Conservation (phyloP, 176 grass and related monocot species). For the Dendrocalamus sinicus region DNA sequence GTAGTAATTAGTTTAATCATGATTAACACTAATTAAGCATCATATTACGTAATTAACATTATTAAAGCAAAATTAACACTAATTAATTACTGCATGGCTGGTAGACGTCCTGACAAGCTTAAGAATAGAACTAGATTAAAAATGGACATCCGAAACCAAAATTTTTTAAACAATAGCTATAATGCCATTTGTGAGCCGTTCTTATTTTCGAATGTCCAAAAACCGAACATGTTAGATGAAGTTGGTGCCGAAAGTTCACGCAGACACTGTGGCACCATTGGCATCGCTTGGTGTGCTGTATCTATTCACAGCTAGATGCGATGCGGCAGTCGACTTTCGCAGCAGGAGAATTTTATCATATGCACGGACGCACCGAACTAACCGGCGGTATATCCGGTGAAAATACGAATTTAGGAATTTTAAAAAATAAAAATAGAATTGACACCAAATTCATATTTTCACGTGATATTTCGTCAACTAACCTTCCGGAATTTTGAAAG, state of each 20-base stretch:
- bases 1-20: too few species aligned
- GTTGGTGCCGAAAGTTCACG: constrained; percentile 53
- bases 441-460: too few species aligned
- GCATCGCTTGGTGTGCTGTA: background rate
- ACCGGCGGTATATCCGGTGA: background rate
- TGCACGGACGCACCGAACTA: background rate
- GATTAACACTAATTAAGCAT: too few species aligned
- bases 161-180: too few species aligned
- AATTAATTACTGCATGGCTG: too few species aligned
- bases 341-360: background rate
- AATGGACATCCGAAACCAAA: too few species aligned
- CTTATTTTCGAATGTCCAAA: constrained; percentile 32
- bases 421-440: background rate
- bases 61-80: too few species aligned
- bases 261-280: constrained; percentile 46
- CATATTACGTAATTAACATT: too few species aligned
- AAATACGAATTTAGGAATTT: background rate
- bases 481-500: background rate
- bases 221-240: constrained; percentile 24
- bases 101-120: too few species aligned
- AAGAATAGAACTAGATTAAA: too few species aligned
- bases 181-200: too few species aligned
- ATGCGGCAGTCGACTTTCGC: background rate
- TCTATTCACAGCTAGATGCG: background rate
- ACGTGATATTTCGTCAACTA: too few species aligned